phyloP scores from a whole-genome alignment of 2,329 filamentous ascomycete species.

The Aaosphaeria pasadenensis region DNA sequence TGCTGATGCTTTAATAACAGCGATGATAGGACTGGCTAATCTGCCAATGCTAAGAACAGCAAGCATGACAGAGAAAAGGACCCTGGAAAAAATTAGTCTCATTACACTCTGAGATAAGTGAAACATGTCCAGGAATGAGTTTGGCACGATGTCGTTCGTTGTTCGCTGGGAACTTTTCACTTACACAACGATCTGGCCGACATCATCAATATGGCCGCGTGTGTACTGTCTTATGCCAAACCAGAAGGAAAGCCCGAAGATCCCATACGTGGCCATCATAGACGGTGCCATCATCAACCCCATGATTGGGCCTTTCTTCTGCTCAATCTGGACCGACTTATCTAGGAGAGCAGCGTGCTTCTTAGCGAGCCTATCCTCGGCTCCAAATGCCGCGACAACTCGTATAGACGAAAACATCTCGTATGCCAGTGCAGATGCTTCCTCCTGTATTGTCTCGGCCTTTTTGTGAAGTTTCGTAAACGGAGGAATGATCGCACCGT shows the following conservation, averaged over 20 bases:
- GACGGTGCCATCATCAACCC: slow-evolving; percentile 32
- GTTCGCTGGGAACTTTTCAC: not conserved
- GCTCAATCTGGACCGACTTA: slow-evolving; percentile 25
- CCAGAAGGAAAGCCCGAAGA: slow-evolving; percentile 38
- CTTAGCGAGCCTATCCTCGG: slow-evolving; percentile 30
- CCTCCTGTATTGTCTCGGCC: slow-evolving; percentile 26
- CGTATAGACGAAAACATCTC: slow-evolving; percentile 39
- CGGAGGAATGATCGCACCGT: slow-evolving; percentile 26
- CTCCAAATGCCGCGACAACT: slow-evolving; percentile 36
- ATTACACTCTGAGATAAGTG: too few species aligned
- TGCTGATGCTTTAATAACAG: slow-evolving; percentile 31
- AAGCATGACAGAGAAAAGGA: slow-evolving; percentile 40
- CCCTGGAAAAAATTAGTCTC: slow-evolving; percentile 9
- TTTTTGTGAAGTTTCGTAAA: slow-evolving; percentile 32
- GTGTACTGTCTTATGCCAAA: slow-evolving; percentile 36
- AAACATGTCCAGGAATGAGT: too few species aligned
- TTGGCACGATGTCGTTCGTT: too few species aligned
- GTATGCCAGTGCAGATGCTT: slow-evolving; percentile 35
- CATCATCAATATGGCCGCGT: slow-evolving; percentile 23
- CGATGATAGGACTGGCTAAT: slow-evolving; percentile 28
- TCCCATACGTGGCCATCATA: slow-evolving; percentile 35
- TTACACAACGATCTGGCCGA: slow-evolving; percentile 35
- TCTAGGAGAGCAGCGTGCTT: slow-evolving; percentile 25
- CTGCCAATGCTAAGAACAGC: slow-evolving; percentile 32
- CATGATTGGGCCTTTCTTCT: slow-evolving; percentile 27